Base-by-base conservation (phyloP, 2,329 filamentous ascomycete species). In the Paraconiothyrium brasiliense region DNA sequence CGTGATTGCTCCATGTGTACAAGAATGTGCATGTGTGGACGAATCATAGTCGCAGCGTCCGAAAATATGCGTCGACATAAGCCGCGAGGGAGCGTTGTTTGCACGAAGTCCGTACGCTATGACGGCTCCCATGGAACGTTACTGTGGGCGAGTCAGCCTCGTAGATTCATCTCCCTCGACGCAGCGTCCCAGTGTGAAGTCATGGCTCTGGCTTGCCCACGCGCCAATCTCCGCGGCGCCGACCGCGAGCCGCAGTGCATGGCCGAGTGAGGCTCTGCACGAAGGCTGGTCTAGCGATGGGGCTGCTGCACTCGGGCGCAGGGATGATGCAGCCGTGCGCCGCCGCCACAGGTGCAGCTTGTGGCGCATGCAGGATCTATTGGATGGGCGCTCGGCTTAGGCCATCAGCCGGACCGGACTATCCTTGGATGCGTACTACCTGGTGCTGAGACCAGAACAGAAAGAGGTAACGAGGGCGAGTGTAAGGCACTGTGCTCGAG, bases 71-170 rank as follows among this genome's bases (percentile, higher is more conserved):
- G 27, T 46, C 16, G 37, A 44, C 16, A 44, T 46, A 58, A 58
- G 48, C 43, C 35, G 35, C 35, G 35, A 58, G 51, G 56, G 56
- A 58, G 50, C 43, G 46, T 57, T 35, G 51, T 46, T 32, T 58
- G 56, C 56, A 49, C 47, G 47, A 58, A 58, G 56, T 58, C 56
- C 56, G 56, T 20, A 34, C 35, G 54, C 54, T 39, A 37, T 27
- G 20, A 56, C 54, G 30, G 54, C 30, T 27, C 27, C 24, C 27
- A 52, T 58, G 56, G 39, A 34, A 58, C 56, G 47, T 22, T 58
- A n/a, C 39, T 27, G 14, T 44, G 39, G 14, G 39, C 8, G 54
- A 56, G 24, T 56, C 41, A 30, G 54, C 54, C 54, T 56, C 54
- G 54, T 56, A 56, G 54, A 48, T 47, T 48, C 54, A 56, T 56